A percentile compares a stretch with the other conserved stretches of the same genome.
Evolutionary conservation across 1,139 yeast genomes (phyloP).

Genomic region (Torulaspora pretoriensis): DNA sequence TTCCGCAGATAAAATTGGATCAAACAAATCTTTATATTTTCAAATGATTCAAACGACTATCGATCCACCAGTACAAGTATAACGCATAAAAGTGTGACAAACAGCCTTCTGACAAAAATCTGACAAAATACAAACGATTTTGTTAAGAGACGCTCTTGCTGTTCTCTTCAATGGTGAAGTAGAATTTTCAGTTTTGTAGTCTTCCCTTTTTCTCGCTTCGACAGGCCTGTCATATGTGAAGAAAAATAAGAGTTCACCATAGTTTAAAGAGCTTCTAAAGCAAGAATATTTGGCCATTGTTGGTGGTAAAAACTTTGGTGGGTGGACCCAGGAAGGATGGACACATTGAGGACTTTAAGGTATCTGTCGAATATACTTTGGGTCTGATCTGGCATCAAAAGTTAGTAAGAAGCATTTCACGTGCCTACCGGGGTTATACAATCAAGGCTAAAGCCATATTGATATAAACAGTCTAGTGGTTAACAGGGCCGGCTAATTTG

Average conservation of each 20-base stretch:
- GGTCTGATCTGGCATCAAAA: no score
- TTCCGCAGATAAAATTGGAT: neutral
- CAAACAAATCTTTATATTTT: neutral
- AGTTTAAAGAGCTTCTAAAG: neutral
- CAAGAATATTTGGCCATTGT: neutral
- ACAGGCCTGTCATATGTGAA: neutral
- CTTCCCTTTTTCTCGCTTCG: conserved; percentile 8
- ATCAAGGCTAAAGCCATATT: neutral
- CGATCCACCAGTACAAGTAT: conserved; percentile 1
- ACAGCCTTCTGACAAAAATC: neutral
- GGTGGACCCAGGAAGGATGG: no score
- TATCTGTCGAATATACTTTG: no score
- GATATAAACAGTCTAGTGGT: neutral
- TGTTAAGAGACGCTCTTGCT: neutral
- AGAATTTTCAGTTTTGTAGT: conserved; percentile 4
- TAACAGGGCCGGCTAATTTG: neutral
- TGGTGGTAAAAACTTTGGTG: neutral
- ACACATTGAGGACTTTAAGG: no score
- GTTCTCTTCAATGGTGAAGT: neutral
- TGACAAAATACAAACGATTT: neutral
- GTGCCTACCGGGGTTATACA: neutral
- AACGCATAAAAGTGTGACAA: conserved; percentile 2
- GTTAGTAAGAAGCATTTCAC: neutral
- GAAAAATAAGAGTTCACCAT: neutral
- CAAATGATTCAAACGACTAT: neutral